Conservation (phyloP, 768 basidiomycete species). For the Suillus subluteus region DNA sequence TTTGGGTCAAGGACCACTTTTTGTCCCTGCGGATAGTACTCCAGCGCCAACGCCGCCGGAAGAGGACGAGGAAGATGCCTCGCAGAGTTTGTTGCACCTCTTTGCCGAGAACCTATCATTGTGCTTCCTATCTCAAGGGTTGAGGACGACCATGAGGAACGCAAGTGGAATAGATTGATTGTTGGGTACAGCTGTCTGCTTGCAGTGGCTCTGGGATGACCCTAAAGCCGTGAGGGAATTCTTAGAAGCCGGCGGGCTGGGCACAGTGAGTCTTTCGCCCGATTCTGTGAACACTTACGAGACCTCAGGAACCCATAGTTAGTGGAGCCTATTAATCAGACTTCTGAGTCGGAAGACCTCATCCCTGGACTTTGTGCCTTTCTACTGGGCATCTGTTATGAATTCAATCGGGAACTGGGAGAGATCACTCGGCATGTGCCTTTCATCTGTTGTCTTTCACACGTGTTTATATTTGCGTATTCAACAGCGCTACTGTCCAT, state of each 20-base stretch:
- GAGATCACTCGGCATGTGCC: constrained; percentile 84
- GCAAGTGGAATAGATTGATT: constrained; percentile 91
- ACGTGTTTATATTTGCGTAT: background rate
- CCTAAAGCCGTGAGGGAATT: constrained; percentile 86
- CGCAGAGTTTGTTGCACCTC: constrained; percentile 79
- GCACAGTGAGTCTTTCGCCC: constrained; percentile 65
- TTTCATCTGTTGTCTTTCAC: background rate
- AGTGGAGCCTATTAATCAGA: constrained; percentile 93
- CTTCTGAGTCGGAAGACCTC: constrained; percentile 79
- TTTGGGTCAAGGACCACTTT: constrained; percentile 51
- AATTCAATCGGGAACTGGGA: constrained; percentile 94
- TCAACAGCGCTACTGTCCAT: constrained; percentile 74
- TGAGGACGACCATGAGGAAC: constrained; percentile 66
- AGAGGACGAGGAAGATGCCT: constrained; percentile 60
- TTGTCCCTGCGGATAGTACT: constrained; percentile 75
- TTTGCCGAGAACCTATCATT: constrained; percentile 90
- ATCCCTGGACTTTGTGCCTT: constrained; percentile 92
- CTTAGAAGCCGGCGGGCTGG: constrained; percentile 86
- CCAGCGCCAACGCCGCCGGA: constrained; percentile 38
- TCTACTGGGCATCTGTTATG: constrained; percentile 92
- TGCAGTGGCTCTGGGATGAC: constrained; percentile 98
- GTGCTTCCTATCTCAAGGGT: constrained; percentile 64
- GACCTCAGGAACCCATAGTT: constrained; percentile 52
- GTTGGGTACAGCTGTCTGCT: constrained; percentile 84
- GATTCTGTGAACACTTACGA: background rate